Evolutionary conservation across 192 early-diverging fungal species (phyloP).

Genomic region (Coemansia sp.): DNA sequence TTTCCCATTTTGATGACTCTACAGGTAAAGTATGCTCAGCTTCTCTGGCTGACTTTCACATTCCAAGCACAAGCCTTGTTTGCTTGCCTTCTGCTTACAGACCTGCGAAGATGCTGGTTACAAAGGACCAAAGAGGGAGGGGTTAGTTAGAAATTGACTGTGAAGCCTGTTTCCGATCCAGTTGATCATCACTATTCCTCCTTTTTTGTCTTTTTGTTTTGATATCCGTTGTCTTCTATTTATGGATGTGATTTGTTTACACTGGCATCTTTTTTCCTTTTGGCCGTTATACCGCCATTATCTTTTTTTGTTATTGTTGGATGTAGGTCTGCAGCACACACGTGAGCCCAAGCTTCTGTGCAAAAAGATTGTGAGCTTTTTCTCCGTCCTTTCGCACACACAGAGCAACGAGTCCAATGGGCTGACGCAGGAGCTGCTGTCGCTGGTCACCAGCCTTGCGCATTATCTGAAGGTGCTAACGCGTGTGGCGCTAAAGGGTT

Average conservation of each 20-base stretch:
- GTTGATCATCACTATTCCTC: neutral
- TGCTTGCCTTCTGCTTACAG: neutral
- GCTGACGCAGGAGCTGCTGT: constrained; percentile 86
- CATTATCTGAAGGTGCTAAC: constrained; percentile 93
- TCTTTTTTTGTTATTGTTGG: neutral
- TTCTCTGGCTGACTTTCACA: neutral
- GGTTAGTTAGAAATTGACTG: neutral
- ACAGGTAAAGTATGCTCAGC: constrained; percentile 42
- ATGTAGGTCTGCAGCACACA: constrained; percentile 66
- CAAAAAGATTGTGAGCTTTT: constrained; percentile 94
- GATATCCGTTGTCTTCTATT: neutral
- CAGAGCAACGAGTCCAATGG: constrained; percentile 57
- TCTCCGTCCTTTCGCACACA: constrained; percentile 83
- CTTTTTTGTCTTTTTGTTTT: neutral
- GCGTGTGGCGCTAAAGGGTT: constrained; percentile 83
- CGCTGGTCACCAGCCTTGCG: constrained; percentile 86
- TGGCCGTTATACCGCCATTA: neutral
- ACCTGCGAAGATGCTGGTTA: neutral
- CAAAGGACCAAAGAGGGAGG: neutral
- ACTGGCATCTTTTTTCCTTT: constrained; percentile 1
- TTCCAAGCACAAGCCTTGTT: no score
- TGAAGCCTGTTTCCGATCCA: neutral
- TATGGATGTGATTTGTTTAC: neutral
- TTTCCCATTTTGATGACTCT: constrained; percentile 66
- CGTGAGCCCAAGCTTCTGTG: constrained; percentile 95